Percentiles rank a stretch among this genome's conserved stretches.
Evolutionary conservation across 495 filamentous ascomycete genomes (phyloP).

Genomic region (Neurospora sp.): DNA sequence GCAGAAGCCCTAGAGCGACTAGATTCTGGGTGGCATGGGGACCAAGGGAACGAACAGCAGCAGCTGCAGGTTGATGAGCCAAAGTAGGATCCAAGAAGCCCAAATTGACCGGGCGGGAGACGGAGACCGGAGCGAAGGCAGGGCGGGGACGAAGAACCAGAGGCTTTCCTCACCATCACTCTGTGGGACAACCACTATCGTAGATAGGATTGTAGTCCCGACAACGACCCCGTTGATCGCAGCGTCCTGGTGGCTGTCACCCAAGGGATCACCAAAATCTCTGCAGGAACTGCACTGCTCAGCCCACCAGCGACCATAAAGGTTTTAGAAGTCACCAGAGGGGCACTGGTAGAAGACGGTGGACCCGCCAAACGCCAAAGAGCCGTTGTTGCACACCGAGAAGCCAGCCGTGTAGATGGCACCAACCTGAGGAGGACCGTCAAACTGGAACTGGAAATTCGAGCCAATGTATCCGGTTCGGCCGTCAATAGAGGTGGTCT

Average conservation of each 20-base stretch:
- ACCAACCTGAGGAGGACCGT: constrained; percentile 54
- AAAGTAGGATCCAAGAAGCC: too few relatives aligned
- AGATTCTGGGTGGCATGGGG: too few relatives aligned
- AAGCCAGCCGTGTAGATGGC: constrained; percentile 61
- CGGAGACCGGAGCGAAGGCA: too few relatives aligned
- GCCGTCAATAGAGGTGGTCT: too few relatives aligned
- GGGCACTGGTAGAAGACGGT: constrained; percentile 56
- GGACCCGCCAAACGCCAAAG: constrained; percentile 49
- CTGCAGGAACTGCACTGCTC: constrained; percentile 42
- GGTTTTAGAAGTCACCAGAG: constrained; percentile 54
- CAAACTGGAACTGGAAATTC: constrained; percentile 72
- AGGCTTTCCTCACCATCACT: constrained; percentile 27
- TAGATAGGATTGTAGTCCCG: constrained; percentile 27
- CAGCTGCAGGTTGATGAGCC: too few relatives aligned
- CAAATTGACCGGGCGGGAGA: too few relatives aligned
- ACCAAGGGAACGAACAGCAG: too few relatives aligned
- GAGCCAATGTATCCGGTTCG: constrained; percentile 63
- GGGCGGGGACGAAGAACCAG: too few relatives aligned
- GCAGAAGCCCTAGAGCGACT: not conserved
- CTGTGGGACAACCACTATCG: constrained; percentile 34
- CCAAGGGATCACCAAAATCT: constrained; percentile 40
- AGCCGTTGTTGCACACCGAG: constrained; percentile 49
- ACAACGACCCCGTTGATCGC: constrained; percentile 23
- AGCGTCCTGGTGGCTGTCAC: constrained; percentile 8
- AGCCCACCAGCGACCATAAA: constrained; percentile 47